A percentile compares a stretch with the other conserved stretches of the same genome.
These are phyloP conservation scores for Fusarium bactridioides DNA, from an alignment of 2,329 filamentous ascomycete genomes.

Conservation along the genomic window DNA sequence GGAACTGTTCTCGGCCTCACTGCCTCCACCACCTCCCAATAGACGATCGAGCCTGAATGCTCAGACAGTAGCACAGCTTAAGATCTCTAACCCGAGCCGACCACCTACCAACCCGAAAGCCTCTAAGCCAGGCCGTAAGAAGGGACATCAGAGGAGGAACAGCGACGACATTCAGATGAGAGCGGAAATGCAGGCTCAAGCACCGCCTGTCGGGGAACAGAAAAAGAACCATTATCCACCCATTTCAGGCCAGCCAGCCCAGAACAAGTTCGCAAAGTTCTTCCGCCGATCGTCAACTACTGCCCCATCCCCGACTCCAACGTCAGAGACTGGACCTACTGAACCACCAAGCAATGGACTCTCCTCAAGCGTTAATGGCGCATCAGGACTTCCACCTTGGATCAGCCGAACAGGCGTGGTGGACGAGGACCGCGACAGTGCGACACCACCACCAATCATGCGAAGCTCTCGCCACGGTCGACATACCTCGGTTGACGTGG, in stretches of 20 bases:
- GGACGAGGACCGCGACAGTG: slow-evolving; percentile 56
- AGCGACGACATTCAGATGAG: slow-evolving; percentile 45
- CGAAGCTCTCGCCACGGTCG: slow-evolving; percentile 51
- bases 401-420: slow-evolving; percentile 45
- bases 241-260: slow-evolving; percentile 54
- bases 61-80: slow-evolving; percentile 47
- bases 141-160: slow-evolving; percentile 34
- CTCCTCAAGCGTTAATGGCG: slow-evolving; percentile 28
- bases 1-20: slow-evolving; percentile 48
- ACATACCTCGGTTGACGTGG: slow-evolving; percentile 38
- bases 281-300: slow-evolving; percentile 60
- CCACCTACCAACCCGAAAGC: slow-evolving; percentile 23
- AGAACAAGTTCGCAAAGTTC: slow-evolving; percentile 57
- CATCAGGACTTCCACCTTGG: slow-evolving; percentile 53
- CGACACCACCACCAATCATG: slow-evolving; percentile 65
- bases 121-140: slow-evolving; percentile 31
- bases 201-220: slow-evolving; percentile 38
- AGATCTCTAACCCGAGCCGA: slow-evolving; percentile 27
- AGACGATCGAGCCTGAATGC: slow-evolving; percentile 63
- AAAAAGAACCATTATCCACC: slow-evolving; percentile 60
- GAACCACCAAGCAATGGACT: slow-evolving; percentile 20
- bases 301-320: slow-evolving; percentile 15
- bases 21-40: slow-evolving; percentile 58
- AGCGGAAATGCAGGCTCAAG: slow-evolving; percentile 37
- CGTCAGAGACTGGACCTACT: slow-evolving; percentile 11